These are phyloP conservation scores for Chrysanthemum seticuspe DNA, from an alignment of 129 eudicot species.

Conservation along the genomic window DNA sequence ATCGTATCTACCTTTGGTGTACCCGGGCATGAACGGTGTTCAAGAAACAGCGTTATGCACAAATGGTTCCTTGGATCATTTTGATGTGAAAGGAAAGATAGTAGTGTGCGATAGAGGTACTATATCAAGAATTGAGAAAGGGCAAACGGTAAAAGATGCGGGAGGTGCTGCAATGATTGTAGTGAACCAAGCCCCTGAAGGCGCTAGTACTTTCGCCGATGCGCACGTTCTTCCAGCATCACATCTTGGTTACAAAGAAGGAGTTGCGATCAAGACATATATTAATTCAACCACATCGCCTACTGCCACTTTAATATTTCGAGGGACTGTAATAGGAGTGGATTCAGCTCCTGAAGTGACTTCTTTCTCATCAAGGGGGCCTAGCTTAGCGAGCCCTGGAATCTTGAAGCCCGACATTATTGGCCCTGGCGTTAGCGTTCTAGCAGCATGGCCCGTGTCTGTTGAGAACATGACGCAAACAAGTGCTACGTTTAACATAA, in stretches of 20 bases:
- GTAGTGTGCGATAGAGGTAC: slow-evolving; percentile 48
- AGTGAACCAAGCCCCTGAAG: slow-evolving; percentile 13
- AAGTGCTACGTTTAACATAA: slow-evolving; percentile 35
- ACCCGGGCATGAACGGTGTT: slow-evolving; percentile 33
- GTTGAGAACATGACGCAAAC: slow-evolving; percentile 37
- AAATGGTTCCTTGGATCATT: slow-evolving; percentile 27
- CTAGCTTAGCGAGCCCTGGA: slow-evolving; percentile 48
- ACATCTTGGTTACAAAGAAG: slow-evolving; percentile 34
- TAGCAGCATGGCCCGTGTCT: slow-evolving; percentile 62
- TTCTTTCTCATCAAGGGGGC: slow-evolving; percentile 60
- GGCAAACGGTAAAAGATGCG: slow-evolving; percentile 40
- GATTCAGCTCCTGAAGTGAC: slow-evolving; percentile 37
- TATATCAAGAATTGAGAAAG: slow-evolving; percentile 26
- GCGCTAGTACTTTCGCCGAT: slow-evolving; percentile 32
- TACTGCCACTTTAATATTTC: slow-evolving; percentile 28
- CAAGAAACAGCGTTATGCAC: slow-evolving; percentile 30
- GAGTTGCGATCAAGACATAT: slow-evolving; percentile 34
- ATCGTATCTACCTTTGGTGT: slow-evolving; percentile 42
- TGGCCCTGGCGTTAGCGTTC: slow-evolving; percentile 58
- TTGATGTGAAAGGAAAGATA: slow-evolving; percentile 42
- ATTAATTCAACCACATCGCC: slow-evolving; percentile 39
- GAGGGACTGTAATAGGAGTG: slow-evolving; percentile 42
- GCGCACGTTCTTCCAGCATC: slow-evolving; percentile 51
- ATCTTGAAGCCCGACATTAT: slow-evolving; percentile 66
- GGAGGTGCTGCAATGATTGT: slow-evolving; percentile 54